Percentiles rank a stretch among this genome's conserved stretches.
Conservation (phyloP, 2,329 filamentous ascomycete species). For the Colletotrichum salicis region DNA sequence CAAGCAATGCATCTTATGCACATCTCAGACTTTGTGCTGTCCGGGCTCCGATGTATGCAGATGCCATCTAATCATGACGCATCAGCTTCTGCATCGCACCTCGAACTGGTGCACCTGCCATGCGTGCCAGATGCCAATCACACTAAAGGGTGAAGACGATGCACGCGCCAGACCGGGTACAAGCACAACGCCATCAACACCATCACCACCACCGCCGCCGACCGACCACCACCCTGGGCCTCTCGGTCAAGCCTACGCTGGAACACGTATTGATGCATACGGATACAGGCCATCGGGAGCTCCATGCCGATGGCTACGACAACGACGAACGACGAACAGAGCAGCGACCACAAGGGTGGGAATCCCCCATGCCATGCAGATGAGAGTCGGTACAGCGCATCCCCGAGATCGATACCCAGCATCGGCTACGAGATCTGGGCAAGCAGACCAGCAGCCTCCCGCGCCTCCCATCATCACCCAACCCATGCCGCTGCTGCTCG, state of each 20-base stretch:
- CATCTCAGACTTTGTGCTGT: constrained; percentile 21
- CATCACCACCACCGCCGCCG: background rate
- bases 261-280: background rate
- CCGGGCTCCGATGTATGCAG: constrained; percentile 16
- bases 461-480: constrained; percentile 12
- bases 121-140: constrained; percentile 16
- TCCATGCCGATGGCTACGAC: constrained; percentile 2
- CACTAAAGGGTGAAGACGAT: background rate
- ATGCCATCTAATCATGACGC: constrained; percentile 34
- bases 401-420: constrained; percentile 26
- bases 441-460: constrained; percentile 25
- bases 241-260: constrained; percentile 1
- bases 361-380: background rate
- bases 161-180: background rate
- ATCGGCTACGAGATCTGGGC: constrained; percentile 29
- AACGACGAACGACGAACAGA: background rate
- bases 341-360: background rate
- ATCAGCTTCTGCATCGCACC: constrained; percentile 5
- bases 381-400: constrained; percentile 16
- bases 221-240: background rate
- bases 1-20: constrained; percentile 6
- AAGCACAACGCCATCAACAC: constrained; percentile 4
- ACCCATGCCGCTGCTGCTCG: background rate
- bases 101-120: background rate
- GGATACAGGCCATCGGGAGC: background rate